Base-by-base conservation (phyloP, 208 protist species). In the Wallacemonas sp. region DNA sequence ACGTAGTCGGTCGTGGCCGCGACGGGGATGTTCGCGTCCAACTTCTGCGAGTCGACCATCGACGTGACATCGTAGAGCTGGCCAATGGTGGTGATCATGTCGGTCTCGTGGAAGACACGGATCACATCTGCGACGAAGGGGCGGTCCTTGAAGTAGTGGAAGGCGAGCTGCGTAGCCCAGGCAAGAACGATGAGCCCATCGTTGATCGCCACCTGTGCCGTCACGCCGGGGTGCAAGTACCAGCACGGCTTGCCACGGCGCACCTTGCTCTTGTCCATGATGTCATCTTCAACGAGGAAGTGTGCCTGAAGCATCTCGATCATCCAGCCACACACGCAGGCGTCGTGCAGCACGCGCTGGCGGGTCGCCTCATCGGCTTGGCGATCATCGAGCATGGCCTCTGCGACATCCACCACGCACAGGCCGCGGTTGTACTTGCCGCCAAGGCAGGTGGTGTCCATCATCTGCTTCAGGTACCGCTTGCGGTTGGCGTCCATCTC, bases 241-340 rank as follows among this genome's bases (percentile, higher is more conserved):
- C 97, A 99, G 79, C 95, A 98, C 34, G 91, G 92, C 70, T 98
- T 87, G 24, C 97, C 97, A 42, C 98, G 85, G 52, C 98, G 87
- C n/a, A 92, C 98, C 21, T 86, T 78, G 55, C 92, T 97, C 45
- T 82, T 63, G 75, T 99, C 98, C 97, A 99, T 98, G 60, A 99
- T 94, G 71, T 99, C 98, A 76, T 99, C 98, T 61, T 98, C 92
- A 13, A 99, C 92, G 17, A 99, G 84, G 72, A 98, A 98, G 76
- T 96, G 96, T 0, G 97, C 95, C 86, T 99, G 98, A 5, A 99
- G 87, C 76, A 94, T 85, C 77, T 95, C 89, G 34, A 97, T 79
- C 78, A 86, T 91, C 93, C 95, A 98, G 32, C 97, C 98, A 57
- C 98, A 94, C 27, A 98, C 79, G 46, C 80, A 85, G 26, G 97